Conservation (phyloP, 805 yeast genomes). For the Sugiyamaella smithiae region DNA sequence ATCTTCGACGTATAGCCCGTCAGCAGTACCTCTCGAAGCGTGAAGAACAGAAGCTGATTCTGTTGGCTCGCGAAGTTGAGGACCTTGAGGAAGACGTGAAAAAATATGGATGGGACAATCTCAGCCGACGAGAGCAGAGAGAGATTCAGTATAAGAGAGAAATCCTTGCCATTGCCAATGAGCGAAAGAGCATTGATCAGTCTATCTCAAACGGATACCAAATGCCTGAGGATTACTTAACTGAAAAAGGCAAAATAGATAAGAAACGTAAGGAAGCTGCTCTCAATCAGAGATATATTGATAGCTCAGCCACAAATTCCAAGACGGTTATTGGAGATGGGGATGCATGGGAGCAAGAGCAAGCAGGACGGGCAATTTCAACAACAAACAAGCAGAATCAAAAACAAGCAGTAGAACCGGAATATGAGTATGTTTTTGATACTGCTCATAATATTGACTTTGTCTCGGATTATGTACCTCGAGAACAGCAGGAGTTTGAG, state of each 20-base stretch:
- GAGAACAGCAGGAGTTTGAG: slow-evolving; percentile 33
- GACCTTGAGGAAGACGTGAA: slow-evolving; percentile 50
- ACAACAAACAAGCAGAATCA: slow-evolving; percentile 39
- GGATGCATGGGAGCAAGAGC: slow-evolving; percentile 53
- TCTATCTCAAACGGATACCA: slow-evolving; percentile 41
- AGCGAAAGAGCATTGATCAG: slow-evolving; percentile 39
- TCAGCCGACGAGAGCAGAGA: slow-evolving; percentile 48
- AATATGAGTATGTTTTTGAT: slow-evolving; percentile 76
- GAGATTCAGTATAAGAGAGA: slow-evolving; percentile 53
- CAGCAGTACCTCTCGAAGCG: slow-evolving; percentile 47
- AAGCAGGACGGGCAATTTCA: slow-evolving; percentile 42
- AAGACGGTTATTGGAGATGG: slow-evolving; percentile 27
- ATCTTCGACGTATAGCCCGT: slow-evolving; percentile 48
- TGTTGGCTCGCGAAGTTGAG: slow-evolving; percentile 47
- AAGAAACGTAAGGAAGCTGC: slow-evolving; percentile 51
- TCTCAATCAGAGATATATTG: slow-evolving; percentile 41
- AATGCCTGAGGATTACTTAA: slow-evolving; percentile 57
- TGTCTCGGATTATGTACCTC: slow-evolving; percentile 39
- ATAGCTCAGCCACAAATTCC: slow-evolving; percentile 2
- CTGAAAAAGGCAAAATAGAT: slow-evolving; percentile 52
- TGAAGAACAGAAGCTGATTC: slow-evolving; percentile 45
- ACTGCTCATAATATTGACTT: slow-evolving; percentile 59
- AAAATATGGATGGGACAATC: slow-evolving; percentile 52
- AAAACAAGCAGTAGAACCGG: slow-evolving; percentile 37
- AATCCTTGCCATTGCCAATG: slow-evolving; percentile 44